phyloP scores from a whole-genome alignment of 1,284 basidiomycete species.

The Fistulinella cinereoalba region DNA sequence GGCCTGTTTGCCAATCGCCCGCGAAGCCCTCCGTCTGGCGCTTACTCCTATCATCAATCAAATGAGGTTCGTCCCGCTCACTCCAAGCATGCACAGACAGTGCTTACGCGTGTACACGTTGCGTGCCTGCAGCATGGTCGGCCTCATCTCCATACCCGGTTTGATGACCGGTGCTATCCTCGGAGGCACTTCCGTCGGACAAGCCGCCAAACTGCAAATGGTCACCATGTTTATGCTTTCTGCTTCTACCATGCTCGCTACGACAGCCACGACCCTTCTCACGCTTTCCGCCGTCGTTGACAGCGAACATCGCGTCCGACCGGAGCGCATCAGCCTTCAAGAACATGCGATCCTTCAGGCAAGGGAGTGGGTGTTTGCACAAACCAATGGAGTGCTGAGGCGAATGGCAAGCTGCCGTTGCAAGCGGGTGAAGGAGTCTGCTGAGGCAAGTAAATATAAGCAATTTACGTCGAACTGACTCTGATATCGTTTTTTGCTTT shows the following conservation, averaged over 20 bases:
- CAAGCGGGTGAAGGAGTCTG: conserved; percentile 1
- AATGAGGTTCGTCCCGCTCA: conserved; percentile 61
- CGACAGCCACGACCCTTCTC: conserved; percentile 60
- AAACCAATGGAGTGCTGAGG: conserved; percentile 15
- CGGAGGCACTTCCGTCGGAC: conserved; percentile 78
- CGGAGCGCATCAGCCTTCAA: conserved; percentile 58
- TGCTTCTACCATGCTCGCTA: conserved; percentile 66
- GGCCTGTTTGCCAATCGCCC: conserved; percentile 73
- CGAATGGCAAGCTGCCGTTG: conserved; percentile 9
- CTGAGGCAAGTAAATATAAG: neutral
- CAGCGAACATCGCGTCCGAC: conserved; percentile 63
- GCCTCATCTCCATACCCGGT: conserved; percentile 70
- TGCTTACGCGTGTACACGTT: no score
- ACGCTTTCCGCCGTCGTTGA: conserved; percentile 66
- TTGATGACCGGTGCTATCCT: conserved; percentile 92
- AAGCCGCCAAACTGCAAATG: conserved; percentile 84
- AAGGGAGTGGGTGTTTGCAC: conserved; percentile 30
- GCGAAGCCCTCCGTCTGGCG: conserved; percentile 74
- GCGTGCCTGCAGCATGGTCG: conserved; percentile 58
- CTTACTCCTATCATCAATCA: conserved; percentile 79
- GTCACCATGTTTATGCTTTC: conserved; percentile 92
- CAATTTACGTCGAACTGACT: neutral
- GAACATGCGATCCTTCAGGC: conserved; percentile 50
- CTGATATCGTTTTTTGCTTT: neutral
- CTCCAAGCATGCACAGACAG: no score